phyloP scores from a whole-genome alignment of 192 early-diverging fungal species.

The Umbelopsis vinacea region DNA sequence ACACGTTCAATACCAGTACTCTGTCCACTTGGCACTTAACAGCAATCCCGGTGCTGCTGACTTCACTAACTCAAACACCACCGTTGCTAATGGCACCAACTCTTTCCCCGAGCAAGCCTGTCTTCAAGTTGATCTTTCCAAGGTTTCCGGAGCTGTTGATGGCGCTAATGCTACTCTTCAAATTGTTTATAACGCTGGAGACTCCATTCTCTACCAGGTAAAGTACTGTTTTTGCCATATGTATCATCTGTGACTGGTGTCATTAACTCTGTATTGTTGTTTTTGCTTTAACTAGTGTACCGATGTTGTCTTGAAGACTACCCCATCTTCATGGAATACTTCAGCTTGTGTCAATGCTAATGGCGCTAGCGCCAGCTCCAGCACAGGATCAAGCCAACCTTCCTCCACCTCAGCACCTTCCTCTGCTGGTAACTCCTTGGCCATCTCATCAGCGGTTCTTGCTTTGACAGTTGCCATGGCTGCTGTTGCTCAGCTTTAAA shows the following conservation, averaged over 20 bases:
- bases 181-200: conserved; percentile 53
- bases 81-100: conserved; percentile 23
- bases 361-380: neutral
- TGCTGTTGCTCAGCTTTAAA: conserved; percentile 3
- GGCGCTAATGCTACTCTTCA: conserved; percentile 60
- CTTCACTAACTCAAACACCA: conserved; percentile 39
- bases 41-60: conserved; percentile 47
- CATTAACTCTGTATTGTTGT: neutral
- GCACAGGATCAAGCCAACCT: neutral
- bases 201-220: conserved; percentile 55
- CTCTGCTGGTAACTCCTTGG: neutral
- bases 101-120: conserved; percentile 45
- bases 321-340: neutral
- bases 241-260: neutral
- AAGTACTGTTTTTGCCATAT: neutral
- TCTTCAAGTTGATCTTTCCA: conserved; percentile 42
- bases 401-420: neutral
- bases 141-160: conserved; percentile 39
- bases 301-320: conserved; percentile 14
- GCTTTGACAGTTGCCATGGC: neutral
- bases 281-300: neutral
- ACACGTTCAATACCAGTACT: conserved; percentile 45
- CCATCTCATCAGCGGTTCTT: neutral
- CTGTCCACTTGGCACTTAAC: conserved; percentile 44
- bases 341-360: neutral